These are phyloP conservation scores for Cucurbita maxima DNA, from an alignment of 306 rosid species.

Conservation along the genomic window DNA sequence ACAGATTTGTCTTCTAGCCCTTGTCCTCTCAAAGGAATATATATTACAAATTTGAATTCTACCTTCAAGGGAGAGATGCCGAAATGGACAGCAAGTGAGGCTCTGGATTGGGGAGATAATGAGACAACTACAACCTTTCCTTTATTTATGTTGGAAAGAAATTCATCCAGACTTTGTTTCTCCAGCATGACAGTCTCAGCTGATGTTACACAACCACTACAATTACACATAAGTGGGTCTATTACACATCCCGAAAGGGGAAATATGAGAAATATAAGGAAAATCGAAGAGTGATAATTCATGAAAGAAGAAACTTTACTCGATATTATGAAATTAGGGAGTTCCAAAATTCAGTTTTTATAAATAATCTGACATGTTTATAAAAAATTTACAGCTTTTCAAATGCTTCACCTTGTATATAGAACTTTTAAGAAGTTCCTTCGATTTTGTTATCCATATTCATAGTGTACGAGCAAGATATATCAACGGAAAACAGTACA, in stretches of 20 bases:
- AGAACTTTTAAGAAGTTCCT: not conserved
- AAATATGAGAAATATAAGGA: not conserved
- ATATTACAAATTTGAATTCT: not conserved
- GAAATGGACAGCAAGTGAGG: constrained; percentile 78
- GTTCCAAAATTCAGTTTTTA: not conserved
- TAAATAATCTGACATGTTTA: not conserved
- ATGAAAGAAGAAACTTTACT: not conserved
- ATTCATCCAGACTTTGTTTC: constrained; percentile 95
- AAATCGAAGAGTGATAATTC: not conserved
- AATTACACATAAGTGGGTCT: constrained; percentile 13
- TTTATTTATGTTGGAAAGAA: constrained; percentile 43
- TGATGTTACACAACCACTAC: constrained; percentile 91
- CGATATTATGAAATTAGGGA: not conserved
- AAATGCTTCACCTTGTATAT: not conserved
- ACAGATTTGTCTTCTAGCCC: not conserved
- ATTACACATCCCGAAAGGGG: not conserved
- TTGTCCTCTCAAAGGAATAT: not conserved
- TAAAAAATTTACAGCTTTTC: not conserved
- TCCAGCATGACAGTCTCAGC: constrained; percentile 93
- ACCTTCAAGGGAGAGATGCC: constrained; percentile 82
- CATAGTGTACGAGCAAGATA: not conserved
- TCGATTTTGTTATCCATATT: not conserved
- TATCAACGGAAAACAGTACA: not conserved
- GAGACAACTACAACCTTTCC: constrained; percentile 70
- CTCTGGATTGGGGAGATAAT: constrained; percentile 86